These are phyloP conservation scores for Escovopsis sp. DNA, from an alignment of 2,329 filamentous ascomycete genomes.

Conservation along the genomic window DNA sequence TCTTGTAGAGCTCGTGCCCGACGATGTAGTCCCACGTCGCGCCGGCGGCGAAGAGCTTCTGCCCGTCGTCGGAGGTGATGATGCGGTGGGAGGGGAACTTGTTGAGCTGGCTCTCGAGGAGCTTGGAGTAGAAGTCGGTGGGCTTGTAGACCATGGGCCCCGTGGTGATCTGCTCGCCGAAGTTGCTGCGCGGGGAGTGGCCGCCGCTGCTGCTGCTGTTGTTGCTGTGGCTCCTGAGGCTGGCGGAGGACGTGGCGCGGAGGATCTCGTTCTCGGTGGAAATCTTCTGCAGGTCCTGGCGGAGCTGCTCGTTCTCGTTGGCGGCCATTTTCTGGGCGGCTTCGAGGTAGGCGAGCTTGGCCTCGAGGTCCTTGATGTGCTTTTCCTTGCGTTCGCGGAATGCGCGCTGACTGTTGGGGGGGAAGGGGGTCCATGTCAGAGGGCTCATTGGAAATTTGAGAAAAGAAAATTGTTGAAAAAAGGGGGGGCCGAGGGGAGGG, in stretches of 20 bases:
- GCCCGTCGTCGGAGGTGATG: constrained; percentile 48
- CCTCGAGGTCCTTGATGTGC: constrained; percentile 85
- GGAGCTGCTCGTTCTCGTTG: constrained; percentile 76
- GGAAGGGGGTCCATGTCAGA: too few species aligned
- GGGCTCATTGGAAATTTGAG: too few species aligned
- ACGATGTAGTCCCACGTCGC: constrained; percentile 88
- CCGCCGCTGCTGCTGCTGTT: constrained; percentile 8
- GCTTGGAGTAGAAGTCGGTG: constrained; percentile 53
- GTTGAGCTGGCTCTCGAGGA: constrained; percentile 46
- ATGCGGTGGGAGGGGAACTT: constrained; percentile 56
- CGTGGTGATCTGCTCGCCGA: constrained; percentile 36
- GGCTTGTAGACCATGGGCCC: constrained; percentile 60
- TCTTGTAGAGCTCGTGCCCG: constrained; percentile 59
- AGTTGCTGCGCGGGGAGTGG: constrained; percentile 17
- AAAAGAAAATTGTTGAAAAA: too few species aligned
- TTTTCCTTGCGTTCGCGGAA: constrained; percentile 93
- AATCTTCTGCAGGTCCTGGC: constrained; percentile 67
- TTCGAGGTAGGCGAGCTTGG: constrained; percentile 66
- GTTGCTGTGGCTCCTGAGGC: constrained; percentile 14
- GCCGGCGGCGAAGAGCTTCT: constrained; percentile 56
- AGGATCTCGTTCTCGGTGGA: constrained; percentile 89
- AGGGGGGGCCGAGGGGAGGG: too few species aligned
- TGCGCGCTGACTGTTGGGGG: too few species aligned
- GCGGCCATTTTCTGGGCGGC: constrained; percentile 56
- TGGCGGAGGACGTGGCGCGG: constrained; percentile 53